Percentiles rank a stretch among this genome's conserved stretches.
These are phyloP conservation scores for Melastoma candidum DNA, from an alignment of 441 rosid genomes.

Conservation along the genomic window DNA sequence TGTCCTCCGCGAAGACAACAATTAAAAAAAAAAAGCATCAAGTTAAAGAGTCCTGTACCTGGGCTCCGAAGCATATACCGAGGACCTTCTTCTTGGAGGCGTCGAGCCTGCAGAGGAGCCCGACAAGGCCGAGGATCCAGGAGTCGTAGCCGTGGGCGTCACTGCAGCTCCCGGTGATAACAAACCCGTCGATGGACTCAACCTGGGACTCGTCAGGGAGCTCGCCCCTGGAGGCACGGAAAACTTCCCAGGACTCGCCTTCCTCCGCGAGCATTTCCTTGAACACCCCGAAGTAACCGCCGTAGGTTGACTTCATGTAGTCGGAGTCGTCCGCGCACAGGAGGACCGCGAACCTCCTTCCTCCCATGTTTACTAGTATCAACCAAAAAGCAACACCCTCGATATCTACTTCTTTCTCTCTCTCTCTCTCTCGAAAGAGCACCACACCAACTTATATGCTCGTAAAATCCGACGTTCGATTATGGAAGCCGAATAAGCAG, in stretches of 20 bases:
- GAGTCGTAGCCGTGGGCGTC: slow-evolving; percentile 27
- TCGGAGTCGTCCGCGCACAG: slow-evolving; percentile 54
- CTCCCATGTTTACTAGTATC: slow-evolving; percentile 3
- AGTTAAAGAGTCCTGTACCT: no score
- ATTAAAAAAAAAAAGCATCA: no score
- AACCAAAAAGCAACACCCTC: no score
- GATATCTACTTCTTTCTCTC: neutral
- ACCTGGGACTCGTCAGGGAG: slow-evolving; percentile 43
- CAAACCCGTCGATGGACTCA: slow-evolving; percentile 44
- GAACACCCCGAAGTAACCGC: slow-evolving; percentile 51
- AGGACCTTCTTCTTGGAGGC: no score
- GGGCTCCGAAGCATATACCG: no score
- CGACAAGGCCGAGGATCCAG: no score
- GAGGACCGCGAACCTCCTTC: slow-evolving; percentile 35
- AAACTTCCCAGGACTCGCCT: slow-evolving; percentile 51
- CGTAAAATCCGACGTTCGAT: no score
- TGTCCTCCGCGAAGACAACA: no score
- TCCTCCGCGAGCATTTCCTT: slow-evolving; percentile 36
- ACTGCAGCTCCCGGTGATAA: slow-evolving; percentile 58
- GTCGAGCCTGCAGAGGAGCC: no score
- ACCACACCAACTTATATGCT: no score
- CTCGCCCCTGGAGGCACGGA: slow-evolving; percentile 30
- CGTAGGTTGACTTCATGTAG: slow-evolving; percentile 35
- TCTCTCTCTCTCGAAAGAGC: no score
- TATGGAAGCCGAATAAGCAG: no score